phyloP scores from a whole-genome alignment of 495 filamentous ascomycete species.

The Cetradonia linearis region DNA sequence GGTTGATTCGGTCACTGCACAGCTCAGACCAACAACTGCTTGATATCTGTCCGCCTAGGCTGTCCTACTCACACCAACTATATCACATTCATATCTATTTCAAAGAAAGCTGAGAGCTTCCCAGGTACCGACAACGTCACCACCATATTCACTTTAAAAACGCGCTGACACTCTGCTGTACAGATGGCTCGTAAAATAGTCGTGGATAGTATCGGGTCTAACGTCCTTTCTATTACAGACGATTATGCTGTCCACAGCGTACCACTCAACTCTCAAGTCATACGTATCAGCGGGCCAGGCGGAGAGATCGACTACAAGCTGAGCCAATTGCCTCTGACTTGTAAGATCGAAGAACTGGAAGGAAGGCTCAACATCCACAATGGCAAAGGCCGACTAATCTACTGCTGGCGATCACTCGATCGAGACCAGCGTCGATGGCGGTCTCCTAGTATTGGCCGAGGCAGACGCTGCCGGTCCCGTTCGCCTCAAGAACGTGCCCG shows the following conservation, averaged over 20 bases:
- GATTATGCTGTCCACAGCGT: background rate
- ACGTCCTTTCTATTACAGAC: background rate
- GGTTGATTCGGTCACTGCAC: background rate
- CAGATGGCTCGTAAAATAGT: background rate
- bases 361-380: background rate
- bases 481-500: background rate
- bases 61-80: background rate
- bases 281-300: background rate
- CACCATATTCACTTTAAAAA: background rate
- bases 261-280: background rate
- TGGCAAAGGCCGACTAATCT: background rate
- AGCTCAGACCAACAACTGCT: background rate
- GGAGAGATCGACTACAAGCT: background rate
- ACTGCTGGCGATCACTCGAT: constrained; percentile 4
- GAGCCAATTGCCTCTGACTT: background rate
- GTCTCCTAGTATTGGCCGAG: background rate
- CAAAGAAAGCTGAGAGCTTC: background rate
- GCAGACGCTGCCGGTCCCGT: background rate
- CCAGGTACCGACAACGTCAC: background rate
- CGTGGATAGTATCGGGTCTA: background rate
- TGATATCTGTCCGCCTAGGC: background rate
- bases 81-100: background rate
- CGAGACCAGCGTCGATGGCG: background rate
- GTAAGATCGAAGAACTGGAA: background rate
- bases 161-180: background rate